Evolutionary conservation across 2,329 filamentous ascomycete genomes (phyloP).

Genomic region (Diplodia seriata): DNA sequence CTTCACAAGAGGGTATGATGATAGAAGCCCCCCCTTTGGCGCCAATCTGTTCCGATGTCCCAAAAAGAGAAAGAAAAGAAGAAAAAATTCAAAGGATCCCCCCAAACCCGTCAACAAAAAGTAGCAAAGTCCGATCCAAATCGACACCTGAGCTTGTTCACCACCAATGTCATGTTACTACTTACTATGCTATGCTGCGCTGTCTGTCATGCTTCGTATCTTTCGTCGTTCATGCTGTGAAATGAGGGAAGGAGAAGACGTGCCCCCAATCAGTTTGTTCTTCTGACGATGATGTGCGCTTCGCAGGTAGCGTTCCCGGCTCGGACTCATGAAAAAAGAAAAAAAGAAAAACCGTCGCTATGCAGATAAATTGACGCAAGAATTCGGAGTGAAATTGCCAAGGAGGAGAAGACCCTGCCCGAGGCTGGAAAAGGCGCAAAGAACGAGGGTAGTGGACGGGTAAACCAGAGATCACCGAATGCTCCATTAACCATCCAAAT

Average conservation of each 20-base stretch:
- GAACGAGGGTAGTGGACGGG: neutral
- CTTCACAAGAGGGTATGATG: neutral
- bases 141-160: neutral
- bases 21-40: neutral
- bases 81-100: neutral
- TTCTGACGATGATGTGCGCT: neutral
- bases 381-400: neutral
- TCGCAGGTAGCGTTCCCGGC: constrained; percentile 1
- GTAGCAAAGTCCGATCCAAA: neutral
- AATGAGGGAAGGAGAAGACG: neutral
- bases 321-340: constrained; percentile 6
- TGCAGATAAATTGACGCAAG: constrained; percentile 17
- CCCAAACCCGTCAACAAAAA: neutral
- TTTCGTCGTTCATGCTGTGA: neutral
- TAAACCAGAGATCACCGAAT: neutral
- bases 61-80: neutral
- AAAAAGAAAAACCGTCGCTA: constrained; percentile 23
- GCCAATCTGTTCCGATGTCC: neutral
- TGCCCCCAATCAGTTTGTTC: neutral
- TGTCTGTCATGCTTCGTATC: constrained; percentile 1
- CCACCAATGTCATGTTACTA: too few species aligned
- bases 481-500: constrained; percentile 6
- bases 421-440: neutral
- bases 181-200: constrained; percentile 3
- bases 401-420: neutral